phyloP scores from a whole-genome alignment of 495 filamentous ascomycete species.

The Antarctomyces pellizariae region DNA sequence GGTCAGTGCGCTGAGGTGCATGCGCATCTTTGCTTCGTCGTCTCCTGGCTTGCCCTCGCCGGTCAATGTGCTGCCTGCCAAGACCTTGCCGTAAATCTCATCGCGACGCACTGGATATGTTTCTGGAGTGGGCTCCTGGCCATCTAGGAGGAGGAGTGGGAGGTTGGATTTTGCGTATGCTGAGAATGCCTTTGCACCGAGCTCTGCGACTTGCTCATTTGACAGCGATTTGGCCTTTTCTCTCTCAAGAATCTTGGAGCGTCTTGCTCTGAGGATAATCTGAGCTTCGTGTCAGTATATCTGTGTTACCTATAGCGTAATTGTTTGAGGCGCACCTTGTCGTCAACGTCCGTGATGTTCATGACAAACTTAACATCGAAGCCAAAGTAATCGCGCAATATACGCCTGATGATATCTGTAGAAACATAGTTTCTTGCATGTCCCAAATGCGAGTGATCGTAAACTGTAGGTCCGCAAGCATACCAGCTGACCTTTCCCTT shows the following conservation, averaged over 20 bases:
- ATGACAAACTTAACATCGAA: conserved; percentile 80
- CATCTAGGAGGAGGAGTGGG: conserved; percentile 27
- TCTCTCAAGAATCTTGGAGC: conserved; percentile 5
- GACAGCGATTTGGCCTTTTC: conserved; percentile 10
- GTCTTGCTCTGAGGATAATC: conserved; percentile 10
- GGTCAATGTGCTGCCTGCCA: conserved; percentile 36
- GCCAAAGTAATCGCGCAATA: conserved; percentile 66
- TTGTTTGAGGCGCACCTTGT: conserved; percentile 29
- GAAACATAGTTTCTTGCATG: conserved; percentile 89
- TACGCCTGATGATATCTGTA: conserved; percentile 77
- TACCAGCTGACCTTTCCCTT: conserved; percentile 66
- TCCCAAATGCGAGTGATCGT: conserved; percentile 74
- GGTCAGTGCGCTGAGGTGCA: conserved; percentile 65
- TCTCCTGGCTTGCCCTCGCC: conserved; percentile 38
- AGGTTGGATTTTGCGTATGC: conserved; percentile 61
- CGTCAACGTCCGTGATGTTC: conserved; percentile 89
- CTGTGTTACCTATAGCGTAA: background rate
- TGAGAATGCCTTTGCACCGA: conserved; percentile 38
- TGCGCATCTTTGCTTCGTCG: conserved; percentile 67
- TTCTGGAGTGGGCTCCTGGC: conserved; percentile 18
- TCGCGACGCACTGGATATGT: conserved; percentile 31
- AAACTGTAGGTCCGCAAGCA: conserved; percentile 80
- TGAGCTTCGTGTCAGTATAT: background rate
- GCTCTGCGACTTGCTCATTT: conserved; percentile 24
- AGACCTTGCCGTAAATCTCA: conserved; percentile 35